Evolutionary conservation across 2,329 filamentous ascomycete species (phyloP).

Genomic region (Alternaria ethzedia): DNA sequence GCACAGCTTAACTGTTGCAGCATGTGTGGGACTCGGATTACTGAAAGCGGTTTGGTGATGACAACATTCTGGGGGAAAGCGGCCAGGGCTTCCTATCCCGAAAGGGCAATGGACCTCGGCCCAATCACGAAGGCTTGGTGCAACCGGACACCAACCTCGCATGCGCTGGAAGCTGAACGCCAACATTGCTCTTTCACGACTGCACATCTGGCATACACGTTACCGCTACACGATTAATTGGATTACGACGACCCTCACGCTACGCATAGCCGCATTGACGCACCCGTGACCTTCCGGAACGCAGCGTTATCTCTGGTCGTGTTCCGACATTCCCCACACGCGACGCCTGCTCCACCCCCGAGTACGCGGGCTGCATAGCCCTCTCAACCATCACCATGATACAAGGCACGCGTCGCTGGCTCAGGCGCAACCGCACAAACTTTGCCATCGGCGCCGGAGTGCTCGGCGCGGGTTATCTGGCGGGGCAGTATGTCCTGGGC

Average conservation of each 20-base stretch:
- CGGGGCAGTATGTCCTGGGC: constrained; percentile 86
- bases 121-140: constrained; percentile 12
- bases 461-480: constrained; percentile 87
- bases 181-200: not conserved
- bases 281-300: constrained; percentile 14
- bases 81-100: constrained; percentile 13
- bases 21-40: not conserved
- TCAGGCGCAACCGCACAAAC: constrained; percentile 88
- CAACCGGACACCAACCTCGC: constrained; percentile 15
- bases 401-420: constrained; percentile 82
- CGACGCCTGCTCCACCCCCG: constrained; percentile 17
- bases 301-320: constrained; percentile 1
- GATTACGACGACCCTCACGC: not conserved
- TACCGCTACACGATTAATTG: not conserved
- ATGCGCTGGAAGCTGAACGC: not conserved
- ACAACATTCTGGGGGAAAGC: not conserved
- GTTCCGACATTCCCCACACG: constrained; percentile 16
- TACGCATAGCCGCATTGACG: not conserved
- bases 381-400: constrained; percentile 57
- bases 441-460: constrained; percentile 88
- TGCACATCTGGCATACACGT: not conserved
- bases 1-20: not conserved
- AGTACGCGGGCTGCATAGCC: constrained; percentile 3
- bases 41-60: not conserved
- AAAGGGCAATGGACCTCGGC: constrained; percentile 25